phyloP scores from a whole-genome alignment of 1,284 basidiomycete genomes.

The Entoloma clypeatum region DNA sequence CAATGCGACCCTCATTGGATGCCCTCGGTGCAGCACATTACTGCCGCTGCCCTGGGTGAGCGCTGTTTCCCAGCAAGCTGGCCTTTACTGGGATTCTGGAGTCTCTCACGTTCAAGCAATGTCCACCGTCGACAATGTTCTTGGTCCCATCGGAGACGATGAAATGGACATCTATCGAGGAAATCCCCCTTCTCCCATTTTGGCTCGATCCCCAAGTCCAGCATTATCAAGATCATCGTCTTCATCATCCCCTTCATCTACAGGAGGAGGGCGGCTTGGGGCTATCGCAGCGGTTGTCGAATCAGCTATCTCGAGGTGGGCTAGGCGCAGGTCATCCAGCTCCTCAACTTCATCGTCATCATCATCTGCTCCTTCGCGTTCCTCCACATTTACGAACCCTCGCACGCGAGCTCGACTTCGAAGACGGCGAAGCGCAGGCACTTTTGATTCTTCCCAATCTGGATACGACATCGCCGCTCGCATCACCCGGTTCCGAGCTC shows the following conservation, averaged over 20 bases:
- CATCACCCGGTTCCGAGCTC: conserved; percentile 53
- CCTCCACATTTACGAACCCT: conserved; percentile 30
- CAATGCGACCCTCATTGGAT: too few relatives aligned
- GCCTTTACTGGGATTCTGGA: too few relatives aligned
- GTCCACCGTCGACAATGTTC: background rate
- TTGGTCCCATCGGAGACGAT: conserved; percentile 26
- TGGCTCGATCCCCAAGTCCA: conserved; percentile 28
- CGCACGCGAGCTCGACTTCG: conserved; percentile 42
- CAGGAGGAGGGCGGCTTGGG: conserved; percentile 38
- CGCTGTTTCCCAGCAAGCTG: too few relatives aligned
- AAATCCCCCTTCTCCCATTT: conserved; percentile 34
- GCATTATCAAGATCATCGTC: conserved; percentile 40
- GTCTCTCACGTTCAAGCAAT: background rate
- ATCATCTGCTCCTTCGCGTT: conserved; percentile 43
- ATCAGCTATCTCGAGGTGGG: conserved; percentile 53
- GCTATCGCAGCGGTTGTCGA: conserved; percentile 51
- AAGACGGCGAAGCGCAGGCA: conserved; percentile 43
- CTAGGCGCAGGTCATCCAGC: conserved; percentile 36
- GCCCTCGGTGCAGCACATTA: too few relatives aligned
- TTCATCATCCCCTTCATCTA: conserved; percentile 38
- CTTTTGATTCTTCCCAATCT: conserved; percentile 47
- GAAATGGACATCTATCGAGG: conserved; percentile 62
- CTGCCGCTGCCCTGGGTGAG: too few relatives aligned
- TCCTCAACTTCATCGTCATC: conserved; percentile 38
- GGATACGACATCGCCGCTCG: conserved; percentile 53